Percentiles rank a stretch among this genome's conserved stretches.
Conservation (phyloP, 257 asterid genomes). For the Solanum medicagineum region DNA sequence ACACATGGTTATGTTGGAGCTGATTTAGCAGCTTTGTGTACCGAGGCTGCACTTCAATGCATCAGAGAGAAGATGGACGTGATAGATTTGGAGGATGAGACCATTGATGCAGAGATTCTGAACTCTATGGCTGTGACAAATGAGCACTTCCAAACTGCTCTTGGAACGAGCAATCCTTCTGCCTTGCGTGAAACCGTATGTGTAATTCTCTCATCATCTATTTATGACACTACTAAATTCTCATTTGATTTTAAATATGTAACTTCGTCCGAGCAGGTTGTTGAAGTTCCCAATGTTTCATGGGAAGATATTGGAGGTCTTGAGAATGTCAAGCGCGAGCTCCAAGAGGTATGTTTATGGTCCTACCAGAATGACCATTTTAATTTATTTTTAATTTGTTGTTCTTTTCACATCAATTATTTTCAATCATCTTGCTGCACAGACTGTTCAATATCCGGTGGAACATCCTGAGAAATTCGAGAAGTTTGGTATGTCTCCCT, state of each 20-base stretch:
- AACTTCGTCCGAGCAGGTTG: constrained; percentile 33
- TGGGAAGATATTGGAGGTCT: constrained; percentile 79
- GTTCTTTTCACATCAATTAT: not conserved
- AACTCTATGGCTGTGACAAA: constrained; percentile 62
- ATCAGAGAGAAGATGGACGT: constrained; percentile 72
- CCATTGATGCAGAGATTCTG: constrained; percentile 60
- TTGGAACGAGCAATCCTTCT: constrained; percentile 58
- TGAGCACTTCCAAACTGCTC: constrained; percentile 58
- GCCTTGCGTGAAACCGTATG: constrained; percentile 65
- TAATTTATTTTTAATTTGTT: not conserved
- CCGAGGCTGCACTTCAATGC: constrained; percentile 65
- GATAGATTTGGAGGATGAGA: constrained; percentile 60
- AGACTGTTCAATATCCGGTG: constrained; percentile 96
- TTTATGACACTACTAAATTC: not conserved
- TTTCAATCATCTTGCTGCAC: not conserved
- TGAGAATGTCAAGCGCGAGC: constrained; percentile 82
- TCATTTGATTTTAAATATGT: not conserved
- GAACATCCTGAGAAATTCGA: constrained; percentile 97
- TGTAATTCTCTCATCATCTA: not conserved
- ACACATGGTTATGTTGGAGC: constrained; percentile 72
- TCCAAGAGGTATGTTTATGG: constrained; percentile 57
- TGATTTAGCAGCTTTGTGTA: constrained; percentile 59
- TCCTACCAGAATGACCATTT: not conserved
- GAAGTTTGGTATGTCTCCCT: constrained; percentile 93
- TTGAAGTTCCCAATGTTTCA: constrained; percentile 55